phyloP scores from a whole-genome alignment of 768 basidiomycete species.

The Mycena vulgaris region DNA sequence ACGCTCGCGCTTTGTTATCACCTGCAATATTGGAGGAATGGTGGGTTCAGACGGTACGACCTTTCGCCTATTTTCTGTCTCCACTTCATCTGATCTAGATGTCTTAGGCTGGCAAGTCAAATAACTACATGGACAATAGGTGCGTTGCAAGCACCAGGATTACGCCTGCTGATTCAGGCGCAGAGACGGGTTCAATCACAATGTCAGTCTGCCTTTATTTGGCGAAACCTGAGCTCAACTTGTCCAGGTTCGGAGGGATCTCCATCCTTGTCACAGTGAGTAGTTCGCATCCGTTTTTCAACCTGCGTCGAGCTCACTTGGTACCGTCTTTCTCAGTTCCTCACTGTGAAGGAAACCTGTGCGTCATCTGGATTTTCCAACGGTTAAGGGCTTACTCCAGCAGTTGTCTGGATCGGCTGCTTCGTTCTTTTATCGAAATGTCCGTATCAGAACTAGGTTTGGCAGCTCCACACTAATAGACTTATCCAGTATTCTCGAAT shows the following conservation, averaged over 20 bases:
- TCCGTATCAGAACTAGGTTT: too few relatives aligned
- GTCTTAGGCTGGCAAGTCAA: neutral
- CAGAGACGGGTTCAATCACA: neutral
- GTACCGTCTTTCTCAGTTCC: neutral
- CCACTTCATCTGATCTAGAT: too few relatives aligned
- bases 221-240: neutral
- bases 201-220: neutral
- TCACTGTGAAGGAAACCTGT: neutral
- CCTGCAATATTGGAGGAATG: slow-evolving; percentile 18
- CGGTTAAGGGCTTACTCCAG: neutral
- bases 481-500: neutral
- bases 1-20: slow-evolving; percentile 41
- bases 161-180: neutral
- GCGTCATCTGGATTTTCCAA: neutral
- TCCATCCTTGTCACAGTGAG: neutral
- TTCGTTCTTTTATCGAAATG: neutral
- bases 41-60: neutral
- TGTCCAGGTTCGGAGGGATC: neutral
- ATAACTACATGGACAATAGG: neutral
- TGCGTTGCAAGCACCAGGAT: neutral
- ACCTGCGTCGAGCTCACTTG: neutral
- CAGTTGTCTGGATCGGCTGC: slow-evolving; percentile 4
- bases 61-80: too few relatives aligned
- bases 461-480: too few relatives aligned
- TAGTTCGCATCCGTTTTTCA: too few relatives aligned